Percentiles rank a stretch among this genome's conserved stretches.
phyloP scores from a whole-genome alignment of 345 rosid species.

The Dipteronia sinensis region DNA sequence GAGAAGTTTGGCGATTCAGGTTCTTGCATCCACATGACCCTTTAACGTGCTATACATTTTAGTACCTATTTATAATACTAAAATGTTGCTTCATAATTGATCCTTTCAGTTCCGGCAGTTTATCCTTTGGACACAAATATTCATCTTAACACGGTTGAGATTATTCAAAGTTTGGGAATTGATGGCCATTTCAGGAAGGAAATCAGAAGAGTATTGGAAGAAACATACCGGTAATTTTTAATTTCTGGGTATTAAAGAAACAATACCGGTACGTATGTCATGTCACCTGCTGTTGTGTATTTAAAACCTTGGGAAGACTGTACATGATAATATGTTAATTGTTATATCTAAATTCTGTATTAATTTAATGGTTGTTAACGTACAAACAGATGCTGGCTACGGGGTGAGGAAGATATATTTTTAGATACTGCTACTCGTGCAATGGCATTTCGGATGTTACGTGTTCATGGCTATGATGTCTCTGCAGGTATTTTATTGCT shows the following conservation, averaged over 20 bases:
- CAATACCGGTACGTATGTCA: neutral
- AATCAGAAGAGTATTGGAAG: conserved; percentile 50
- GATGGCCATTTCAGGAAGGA: conserved; percentile 62
- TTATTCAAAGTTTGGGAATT: conserved; percentile 71
- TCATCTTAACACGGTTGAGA: conserved; percentile 62
- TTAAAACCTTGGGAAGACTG: neutral
- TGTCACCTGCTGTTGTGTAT: neutral
- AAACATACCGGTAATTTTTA: conserved; percentile 58
- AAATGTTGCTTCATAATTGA: conserved; percentile 15
- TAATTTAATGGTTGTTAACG: conserved; percentile 21
- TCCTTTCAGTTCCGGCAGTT: conserved; percentile 71
- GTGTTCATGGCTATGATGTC: conserved; percentile 66
- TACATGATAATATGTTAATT: neutral
- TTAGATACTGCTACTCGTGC: conserved; percentile 61
- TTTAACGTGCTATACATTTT: neutral
- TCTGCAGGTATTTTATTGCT: conserved; percentile 55
- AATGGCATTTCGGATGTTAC: conserved; percentile 76
- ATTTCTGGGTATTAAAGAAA: neutral
- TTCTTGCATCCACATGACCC: conserved; percentile 21
- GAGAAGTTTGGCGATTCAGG: conserved; percentile 76
- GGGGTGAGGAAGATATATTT: conserved; percentile 71
- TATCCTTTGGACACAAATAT: conserved; percentile 60
- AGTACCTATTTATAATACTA: neutral
- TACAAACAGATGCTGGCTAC: conserved; percentile 68
- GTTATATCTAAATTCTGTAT: neutral